These are phyloP conservation scores for Penicillium psychrofluorescens DNA, from an alignment of 495 filamentous ascomycete genomes.

Conservation along the genomic window DNA sequence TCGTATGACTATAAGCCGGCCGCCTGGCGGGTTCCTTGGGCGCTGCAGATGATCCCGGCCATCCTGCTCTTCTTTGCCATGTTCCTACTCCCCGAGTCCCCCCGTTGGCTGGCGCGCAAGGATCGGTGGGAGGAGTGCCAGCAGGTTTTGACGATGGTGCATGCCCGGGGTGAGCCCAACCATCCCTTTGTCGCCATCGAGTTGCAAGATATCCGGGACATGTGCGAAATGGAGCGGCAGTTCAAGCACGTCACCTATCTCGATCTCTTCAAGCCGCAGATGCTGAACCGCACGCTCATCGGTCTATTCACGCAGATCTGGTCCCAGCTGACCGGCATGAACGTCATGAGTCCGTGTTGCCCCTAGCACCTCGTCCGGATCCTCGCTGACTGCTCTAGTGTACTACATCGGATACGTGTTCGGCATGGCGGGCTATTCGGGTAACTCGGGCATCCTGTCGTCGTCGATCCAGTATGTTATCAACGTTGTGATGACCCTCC, in stretches of 20 bases:
- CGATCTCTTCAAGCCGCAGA: constrained; percentile 56
- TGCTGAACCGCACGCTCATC: constrained; percentile 65
- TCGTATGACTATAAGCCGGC: constrained; percentile 23
- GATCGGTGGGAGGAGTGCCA: constrained; percentile 49
- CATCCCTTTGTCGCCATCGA: constrained; percentile 9
- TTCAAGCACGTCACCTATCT: constrained; percentile 52
- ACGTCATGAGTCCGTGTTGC: constrained; percentile 60
- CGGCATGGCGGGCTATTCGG: constrained; percentile 28
- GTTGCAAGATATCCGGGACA: constrained; percentile 29
- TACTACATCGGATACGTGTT: constrained; percentile 35
- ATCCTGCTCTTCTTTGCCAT: constrained; percentile 43
- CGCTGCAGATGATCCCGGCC: constrained; percentile 36
- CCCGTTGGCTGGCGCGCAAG: constrained; percentile 56
- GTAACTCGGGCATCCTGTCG: constrained; percentile 40
- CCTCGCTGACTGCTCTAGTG: constrained; percentile 1
- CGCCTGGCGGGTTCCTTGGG: constrained; percentile 12
- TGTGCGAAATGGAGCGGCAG: constrained; percentile 60
- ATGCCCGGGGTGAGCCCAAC: constrained; percentile 6
- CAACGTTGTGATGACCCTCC: constrained; percentile 46
- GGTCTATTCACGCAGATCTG: constrained; percentile 76
- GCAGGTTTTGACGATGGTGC: constrained; percentile 41
- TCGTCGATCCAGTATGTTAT: constrained; percentile 67
- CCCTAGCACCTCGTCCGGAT: too few relatives aligned
- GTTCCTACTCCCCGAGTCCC: constrained; percentile 52
- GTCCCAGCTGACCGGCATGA: constrained; percentile 80